Evolutionary conservation across 257 asterid genomes (phyloP), one percentile per base, ranked within the genome.

Genomic region (Penstemon barbatus): DNA sequence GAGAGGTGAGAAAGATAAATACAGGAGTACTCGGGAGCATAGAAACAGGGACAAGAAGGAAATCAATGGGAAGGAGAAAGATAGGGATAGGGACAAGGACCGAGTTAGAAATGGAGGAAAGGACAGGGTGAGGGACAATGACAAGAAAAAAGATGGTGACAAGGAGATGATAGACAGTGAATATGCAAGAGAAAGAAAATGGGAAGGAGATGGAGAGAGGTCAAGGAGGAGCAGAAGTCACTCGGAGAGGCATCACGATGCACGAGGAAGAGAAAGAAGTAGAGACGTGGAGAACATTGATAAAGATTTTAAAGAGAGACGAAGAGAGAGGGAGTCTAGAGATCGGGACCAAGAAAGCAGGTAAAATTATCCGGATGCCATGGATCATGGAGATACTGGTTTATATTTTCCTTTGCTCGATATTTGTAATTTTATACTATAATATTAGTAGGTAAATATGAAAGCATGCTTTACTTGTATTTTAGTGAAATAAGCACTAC

Each of bases 321-420:
- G 71, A 40, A 74, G 69, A 46, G 83, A 74, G 42, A 76, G 81
- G 67, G 82, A 54, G 39, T 61, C 80, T 46, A 69, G 78, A 73
- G 78, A 76, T 12, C 76, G 74, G 64, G 80, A 72, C 71, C 83
- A 70, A 43, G 88, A 79, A 40, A 81, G 46, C 87, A 82, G 88
- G 94, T 87, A 79, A 78, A 5, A 18, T 25, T 57, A 9, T 5
- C 9, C 61, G 11, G 54, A 44, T 65, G 25, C 40, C 43, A n/a
- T 49, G 8, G 41, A 18, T 19, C 64, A 4, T 56, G 51, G 33
- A 25, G 45, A 19, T 25, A 43, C 7, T 12, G 5, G 15, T n/a
- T 11, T 11, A 3, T 46, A 3, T 3, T 51, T 63, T 63, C 8
- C 55, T 42, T 1, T 44, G 46, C 40, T n/a, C 18, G n/a, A 3